phyloP scores from a whole-genome alignment of 2,329 filamentous ascomycete species.

The Fusarium sp. region DNA sequence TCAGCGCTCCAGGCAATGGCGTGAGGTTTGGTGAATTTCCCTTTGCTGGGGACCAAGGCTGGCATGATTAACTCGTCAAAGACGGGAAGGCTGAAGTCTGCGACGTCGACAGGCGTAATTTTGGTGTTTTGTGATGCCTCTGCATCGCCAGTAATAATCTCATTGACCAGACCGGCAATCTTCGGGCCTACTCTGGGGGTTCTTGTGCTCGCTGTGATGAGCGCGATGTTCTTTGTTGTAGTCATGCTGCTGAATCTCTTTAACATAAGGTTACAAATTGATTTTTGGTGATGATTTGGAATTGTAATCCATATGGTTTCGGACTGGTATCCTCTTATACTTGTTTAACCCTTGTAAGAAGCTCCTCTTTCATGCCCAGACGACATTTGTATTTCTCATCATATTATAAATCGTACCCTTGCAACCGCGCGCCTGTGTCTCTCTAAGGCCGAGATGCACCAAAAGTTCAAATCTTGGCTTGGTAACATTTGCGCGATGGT shows the following conservation, averaged over 20 bases:
- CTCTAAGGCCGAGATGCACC: accelerated
- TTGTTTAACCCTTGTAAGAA: neutral
- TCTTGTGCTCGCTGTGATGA: constrained; percentile 26
- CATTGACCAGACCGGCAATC: constrained; percentile 4
- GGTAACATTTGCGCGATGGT: too few relatives aligned
- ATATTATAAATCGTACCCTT: neutral
- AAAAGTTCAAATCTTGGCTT: neutral
- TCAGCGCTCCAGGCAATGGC: constrained; percentile 58
- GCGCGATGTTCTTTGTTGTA: constrained; percentile 18
- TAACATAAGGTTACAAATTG: neutral
- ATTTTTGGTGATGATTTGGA: neutral
- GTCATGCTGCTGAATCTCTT: neutral
- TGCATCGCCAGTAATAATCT: constrained; percentile 18
- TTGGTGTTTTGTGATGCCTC: neutral
- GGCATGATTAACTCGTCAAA: constrained; percentile 58
- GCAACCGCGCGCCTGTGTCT: neutral
- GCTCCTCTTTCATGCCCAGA: neutral
- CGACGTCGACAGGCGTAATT: constrained; percentile 19
- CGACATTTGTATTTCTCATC: neutral
- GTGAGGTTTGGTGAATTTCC: constrained; percentile 54
- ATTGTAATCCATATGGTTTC: neutral
- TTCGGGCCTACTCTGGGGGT: constrained; percentile 18
- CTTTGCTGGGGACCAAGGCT: constrained; percentile 50
- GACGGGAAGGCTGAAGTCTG: constrained; percentile 54
- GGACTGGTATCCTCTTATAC: neutral